phyloP scores from a whole-genome alignment of 495 filamentous ascomycete genomes.

The Penicillium subrubescens region DNA sequence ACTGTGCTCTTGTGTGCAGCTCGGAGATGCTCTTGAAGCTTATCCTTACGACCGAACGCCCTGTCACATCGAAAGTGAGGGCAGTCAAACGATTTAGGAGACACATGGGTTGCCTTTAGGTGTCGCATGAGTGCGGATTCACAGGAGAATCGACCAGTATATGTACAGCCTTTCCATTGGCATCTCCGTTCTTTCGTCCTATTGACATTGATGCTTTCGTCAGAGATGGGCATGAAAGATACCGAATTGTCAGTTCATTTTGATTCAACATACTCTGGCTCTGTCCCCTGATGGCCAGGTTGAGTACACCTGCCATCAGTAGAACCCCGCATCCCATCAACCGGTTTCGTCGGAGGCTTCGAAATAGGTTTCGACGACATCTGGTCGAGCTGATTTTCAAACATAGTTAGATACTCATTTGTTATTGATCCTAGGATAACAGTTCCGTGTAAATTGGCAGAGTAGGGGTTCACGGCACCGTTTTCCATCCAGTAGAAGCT shows the following conservation, averaged over 20 bases:
- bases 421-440: neutral
- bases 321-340: neutral
- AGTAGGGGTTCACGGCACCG: neutral
- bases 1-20: neutral
- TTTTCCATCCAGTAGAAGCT: neutral
- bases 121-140: slow-evolving; percentile 23
- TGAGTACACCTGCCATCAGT: neutral
- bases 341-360: neutral
- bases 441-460: neutral
- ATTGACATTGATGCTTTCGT: neutral
- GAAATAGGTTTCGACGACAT: neutral
- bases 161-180: slow-evolving; percentile 20
- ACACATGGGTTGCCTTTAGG: slow-evolving; percentile 20
- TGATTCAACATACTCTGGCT: neutral
- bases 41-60: slow-evolving; percentile 23
- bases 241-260: neutral
- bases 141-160: slow-evolving; percentile 14
- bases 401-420: neutral
- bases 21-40: slow-evolving; percentile 19
- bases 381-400: neutral
- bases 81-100: slow-evolving; percentile 16
- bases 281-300: neutral
- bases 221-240: neutral
- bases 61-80: slow-evolving; percentile 3
- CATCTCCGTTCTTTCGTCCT: slow-evolving; percentile 8